These are phyloP conservation scores for Ilyonectria robusta DNA, from an alignment of 2,329 filamentous ascomycete species.

Conservation along the genomic window DNA sequence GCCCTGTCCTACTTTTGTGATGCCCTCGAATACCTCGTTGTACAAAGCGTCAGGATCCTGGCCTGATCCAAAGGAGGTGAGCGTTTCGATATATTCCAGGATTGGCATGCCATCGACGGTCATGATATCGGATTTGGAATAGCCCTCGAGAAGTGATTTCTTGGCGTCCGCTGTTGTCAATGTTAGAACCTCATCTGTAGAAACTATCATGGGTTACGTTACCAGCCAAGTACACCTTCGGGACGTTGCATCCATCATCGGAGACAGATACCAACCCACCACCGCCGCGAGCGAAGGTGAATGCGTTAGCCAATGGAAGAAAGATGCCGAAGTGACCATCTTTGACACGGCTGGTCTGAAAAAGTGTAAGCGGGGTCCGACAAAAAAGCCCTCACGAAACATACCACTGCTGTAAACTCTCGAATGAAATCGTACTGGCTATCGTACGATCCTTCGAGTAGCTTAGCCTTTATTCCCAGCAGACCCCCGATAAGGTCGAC, in stretches of 20 bases:
- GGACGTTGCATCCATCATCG: too few relatives aligned
- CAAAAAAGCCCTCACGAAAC: background rate
- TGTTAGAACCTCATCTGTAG: too few relatives aligned
- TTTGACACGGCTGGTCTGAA: background rate
- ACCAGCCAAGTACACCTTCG: too few relatives aligned
- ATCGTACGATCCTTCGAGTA: background rate
- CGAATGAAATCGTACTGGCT: background rate
- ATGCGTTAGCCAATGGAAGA: too few relatives aligned
- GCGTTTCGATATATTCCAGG: background rate
- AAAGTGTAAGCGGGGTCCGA: background rate
- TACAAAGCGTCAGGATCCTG: conserved; percentile 21
- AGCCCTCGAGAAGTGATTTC: background rate
- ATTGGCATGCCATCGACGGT: background rate
- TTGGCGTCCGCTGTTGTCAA: too few relatives aligned
- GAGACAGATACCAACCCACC: too few relatives aligned
- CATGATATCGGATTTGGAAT: background rate
- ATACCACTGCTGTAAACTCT: background rate
- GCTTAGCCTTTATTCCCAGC: background rate
- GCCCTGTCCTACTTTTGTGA: background rate
- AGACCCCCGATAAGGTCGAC: background rate
- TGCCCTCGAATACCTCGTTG: background rate
- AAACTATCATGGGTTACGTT: too few relatives aligned
- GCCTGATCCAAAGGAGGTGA: background rate
- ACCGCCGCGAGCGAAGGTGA: too few relatives aligned
- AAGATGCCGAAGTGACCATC: too few relatives aligned